Percentiles rank a stretch among this genome's conserved stretches.
phyloP scores from a whole-genome alignment of 768 basidiomycete species.

The Leucocoprinus sp. region DNA sequence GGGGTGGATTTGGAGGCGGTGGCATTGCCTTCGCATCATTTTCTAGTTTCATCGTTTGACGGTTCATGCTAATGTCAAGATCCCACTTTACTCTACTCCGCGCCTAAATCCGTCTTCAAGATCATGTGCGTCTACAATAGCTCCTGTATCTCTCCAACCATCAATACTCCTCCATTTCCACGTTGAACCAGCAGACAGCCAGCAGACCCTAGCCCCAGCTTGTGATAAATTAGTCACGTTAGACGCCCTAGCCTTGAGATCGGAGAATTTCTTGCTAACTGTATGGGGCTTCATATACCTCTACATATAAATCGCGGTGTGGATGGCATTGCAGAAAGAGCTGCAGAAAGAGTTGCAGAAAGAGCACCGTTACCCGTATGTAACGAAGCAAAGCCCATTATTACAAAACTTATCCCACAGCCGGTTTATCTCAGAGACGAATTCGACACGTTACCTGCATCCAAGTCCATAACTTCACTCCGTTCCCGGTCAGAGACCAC shows the following conservation, averaged over 20 bases:
- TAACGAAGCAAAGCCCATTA: background rate
- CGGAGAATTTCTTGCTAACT: background rate
- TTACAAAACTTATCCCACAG: conserved; percentile 1
- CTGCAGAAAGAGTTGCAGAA: background rate
- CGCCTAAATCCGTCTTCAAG: too few relatives aligned
- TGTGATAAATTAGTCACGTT: background rate
- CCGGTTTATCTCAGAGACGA: conserved; percentile 39
- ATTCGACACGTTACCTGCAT: conserved; percentile 66
- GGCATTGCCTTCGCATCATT: conserved; percentile 38
- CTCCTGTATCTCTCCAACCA: too few relatives aligned
- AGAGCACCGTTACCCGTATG: conserved; percentile 9
- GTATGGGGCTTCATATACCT: background rate
- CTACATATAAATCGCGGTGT: background rate
- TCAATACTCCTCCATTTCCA: background rate
- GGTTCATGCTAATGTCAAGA: conserved; percentile 4
- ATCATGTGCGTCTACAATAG: too few relatives aligned
- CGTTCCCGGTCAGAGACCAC: conserved; percentile 73
- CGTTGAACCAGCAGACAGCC: background rate
- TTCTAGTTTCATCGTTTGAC: conserved; percentile 16
- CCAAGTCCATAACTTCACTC: conserved; percentile 77
- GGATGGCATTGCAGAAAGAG: background rate
- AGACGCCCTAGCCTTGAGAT: background rate
- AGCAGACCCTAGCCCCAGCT: background rate
- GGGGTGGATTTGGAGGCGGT: conserved; percentile 39
- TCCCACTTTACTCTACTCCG: too few relatives aligned